Evolutionary conservation across 2,329 filamentous ascomycete species (phyloP).

Genomic region (Incumbomyces delicatus): DNA sequence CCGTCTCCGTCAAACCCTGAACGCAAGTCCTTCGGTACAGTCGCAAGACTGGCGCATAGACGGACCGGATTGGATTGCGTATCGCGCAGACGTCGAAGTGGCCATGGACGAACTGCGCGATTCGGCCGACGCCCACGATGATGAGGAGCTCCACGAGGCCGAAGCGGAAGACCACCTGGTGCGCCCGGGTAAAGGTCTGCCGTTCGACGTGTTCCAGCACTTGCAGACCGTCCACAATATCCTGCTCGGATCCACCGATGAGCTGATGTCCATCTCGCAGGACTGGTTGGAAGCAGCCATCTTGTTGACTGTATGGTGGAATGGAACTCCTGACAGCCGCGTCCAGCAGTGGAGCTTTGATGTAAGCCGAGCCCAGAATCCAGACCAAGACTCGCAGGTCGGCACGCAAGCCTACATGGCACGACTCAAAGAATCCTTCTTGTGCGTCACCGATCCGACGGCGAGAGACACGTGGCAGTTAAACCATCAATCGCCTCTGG

Average conservation of each 20-base stretch:
- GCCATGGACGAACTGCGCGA: constrained; percentile 61
- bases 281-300: constrained; percentile 90
- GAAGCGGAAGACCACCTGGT: constrained; percentile 57
- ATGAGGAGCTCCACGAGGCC: constrained; percentile 58
- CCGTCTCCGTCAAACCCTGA: constrained; percentile 58
- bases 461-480: constrained; percentile 57
- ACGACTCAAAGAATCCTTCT: constrained; percentile 62
- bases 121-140: constrained; percentile 63
- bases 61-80: constrained; percentile 72
- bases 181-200: constrained; percentile 26
- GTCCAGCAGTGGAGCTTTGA: constrained; percentile 33
- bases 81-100: constrained; percentile 63
- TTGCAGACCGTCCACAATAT: constrained; percentile 72
- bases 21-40: constrained; percentile 59
- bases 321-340: constrained; percentile 58
- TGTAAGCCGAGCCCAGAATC: constrained; percentile 32
- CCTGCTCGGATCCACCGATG: constrained; percentile 62
- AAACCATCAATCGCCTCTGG: constrained; percentile 63
- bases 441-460: constrained; percentile 52
- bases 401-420: constrained; percentile 59
- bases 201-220: constrained; percentile 83
- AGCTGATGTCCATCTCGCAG: constrained; percentile 66
- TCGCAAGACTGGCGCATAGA: constrained; percentile 69
- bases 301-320: constrained; percentile 83
- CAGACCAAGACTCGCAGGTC: constrained; percentile 21